Percentiles rank a stretch among this genome's conserved stretches.
phyloP scores from a whole-genome alignment of 352 stramenopile genomes.

The Phytophthora cryptogea region DNA sequence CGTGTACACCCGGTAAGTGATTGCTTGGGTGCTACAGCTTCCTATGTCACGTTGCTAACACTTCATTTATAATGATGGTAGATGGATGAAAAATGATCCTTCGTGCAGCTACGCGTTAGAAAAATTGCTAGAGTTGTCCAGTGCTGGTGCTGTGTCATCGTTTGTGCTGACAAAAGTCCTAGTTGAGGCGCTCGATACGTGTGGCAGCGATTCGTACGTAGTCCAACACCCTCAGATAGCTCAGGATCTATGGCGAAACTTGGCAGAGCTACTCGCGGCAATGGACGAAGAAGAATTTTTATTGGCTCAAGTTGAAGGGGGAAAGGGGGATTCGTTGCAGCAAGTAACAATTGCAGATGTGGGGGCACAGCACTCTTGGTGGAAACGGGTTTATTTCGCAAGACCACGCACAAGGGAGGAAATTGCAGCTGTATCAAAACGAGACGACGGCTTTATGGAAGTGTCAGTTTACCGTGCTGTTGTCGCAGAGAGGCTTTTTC shows the following conservation, averaged over 20 bases:
- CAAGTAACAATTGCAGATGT: constrained; percentile 39
- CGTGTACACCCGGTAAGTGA: constrained; percentile 37
- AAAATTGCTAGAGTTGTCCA: constrained; percentile 56
- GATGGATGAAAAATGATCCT: constrained; percentile 66
- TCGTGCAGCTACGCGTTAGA: constrained; percentile 46
- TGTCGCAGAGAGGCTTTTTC: constrained; percentile 48
- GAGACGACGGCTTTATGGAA: constrained; percentile 35
- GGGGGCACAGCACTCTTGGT: constrained; percentile 47
- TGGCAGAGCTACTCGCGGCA: constrained; percentile 51
- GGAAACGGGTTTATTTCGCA: constrained; percentile 65
- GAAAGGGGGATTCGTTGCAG: constrained; percentile 2
- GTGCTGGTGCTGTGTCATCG: constrained; percentile 41
- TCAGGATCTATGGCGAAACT: constrained; percentile 53
- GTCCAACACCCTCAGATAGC: constrained; percentile 36
- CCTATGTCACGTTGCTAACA: constrained; percentile 8
- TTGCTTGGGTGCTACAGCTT: not conserved
- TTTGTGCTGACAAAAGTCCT: constrained; percentile 43
- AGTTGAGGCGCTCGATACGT: constrained; percentile 53
- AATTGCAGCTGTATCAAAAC: constrained; percentile 30
- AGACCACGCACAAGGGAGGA: constrained; percentile 39
- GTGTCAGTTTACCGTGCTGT: constrained; percentile 52
- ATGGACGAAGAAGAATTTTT: constrained; percentile 54
- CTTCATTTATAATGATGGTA: constrained; percentile 14
- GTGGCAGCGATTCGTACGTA: constrained; percentile 62
- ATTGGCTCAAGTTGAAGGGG: constrained; percentile 27